A percentile compares a stretch with the other conserved stretches of the same genome.
Conservation (phyloP, 306 rosid genomes). For the Malus asiatica region DNA sequence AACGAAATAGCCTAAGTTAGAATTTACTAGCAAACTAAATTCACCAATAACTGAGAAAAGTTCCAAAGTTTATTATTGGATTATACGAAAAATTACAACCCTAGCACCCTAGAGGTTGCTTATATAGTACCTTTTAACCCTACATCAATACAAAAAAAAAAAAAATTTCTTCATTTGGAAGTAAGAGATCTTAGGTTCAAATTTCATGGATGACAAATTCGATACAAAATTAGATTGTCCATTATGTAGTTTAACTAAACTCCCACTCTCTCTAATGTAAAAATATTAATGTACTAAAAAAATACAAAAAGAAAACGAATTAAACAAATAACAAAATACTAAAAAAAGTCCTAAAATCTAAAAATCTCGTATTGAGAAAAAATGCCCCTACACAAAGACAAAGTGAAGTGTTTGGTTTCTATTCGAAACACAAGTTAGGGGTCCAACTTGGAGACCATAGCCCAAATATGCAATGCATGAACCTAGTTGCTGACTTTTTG, state of each 20-base stretch:
- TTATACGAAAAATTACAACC: too few species aligned
- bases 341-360: background rate
- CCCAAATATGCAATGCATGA: background rate
- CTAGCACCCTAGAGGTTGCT: too few species aligned
- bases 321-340: background rate
- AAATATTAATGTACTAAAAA: too few species aligned
- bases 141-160: background rate
- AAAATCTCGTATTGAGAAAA: background rate
- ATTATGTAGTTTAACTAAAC: too few species aligned
- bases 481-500: background rate
- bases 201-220: rapidly evolving
- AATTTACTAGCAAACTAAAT: too few species aligned
- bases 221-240: too few species aligned
- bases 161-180: too few species aligned
- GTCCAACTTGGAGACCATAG: background rate
- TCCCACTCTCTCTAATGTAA: rapidly evolving
- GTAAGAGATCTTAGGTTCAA: rapidly evolving
- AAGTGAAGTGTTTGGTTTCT: background rate
- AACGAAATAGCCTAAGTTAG: too few species aligned
- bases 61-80: too few species aligned
- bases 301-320: too few species aligned
- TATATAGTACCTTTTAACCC: background rate
- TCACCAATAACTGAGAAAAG: too few species aligned
- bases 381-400: background rate
- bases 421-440: background rate